Evolutionary conservation across 352 stramenopile genomes (phyloP), one percentile per base, ranked within the genome.

Genomic region (Globisporangium heterothallicum): DNA sequence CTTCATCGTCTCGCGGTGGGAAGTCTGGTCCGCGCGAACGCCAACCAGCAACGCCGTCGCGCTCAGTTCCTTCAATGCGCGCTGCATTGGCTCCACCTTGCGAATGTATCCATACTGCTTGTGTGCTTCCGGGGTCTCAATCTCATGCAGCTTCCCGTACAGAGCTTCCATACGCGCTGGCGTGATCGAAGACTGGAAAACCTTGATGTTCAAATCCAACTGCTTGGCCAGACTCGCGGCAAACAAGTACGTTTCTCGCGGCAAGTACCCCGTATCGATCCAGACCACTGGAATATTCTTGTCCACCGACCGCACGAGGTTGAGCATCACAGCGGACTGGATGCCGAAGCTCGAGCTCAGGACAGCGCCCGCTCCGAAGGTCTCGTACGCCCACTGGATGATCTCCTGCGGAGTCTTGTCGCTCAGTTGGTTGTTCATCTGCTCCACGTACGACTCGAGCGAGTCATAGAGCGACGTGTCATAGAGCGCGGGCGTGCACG

Each of bases 311-410:
- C 72, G 84, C 29, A 70, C 68, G 24, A 95, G 68, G 56, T 92
- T 71, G 62, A 95, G 63, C 77, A 95, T 91, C 26, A 95, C 70
- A 22, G 81, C 79, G 34, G 80, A 90, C 44, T 91, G 82, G 59
- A 95, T 91, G 56, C 84, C 84, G 42, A 95, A 95, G 64, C 78
- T 92, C 42, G 84, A 91, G 72, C 74, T 91, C 42, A 95, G 66
- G 29, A 82, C 81, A 3, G 81, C 59, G 48, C 72, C 65, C 19
- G 54, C 32, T 36, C 84, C 84, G 46, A 91, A 95, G 24, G 80
- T 89, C 3, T 71, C 64, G 34, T 80, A 64, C 10, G 83, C 63
- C 81, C 83, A 95, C 41, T 74, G 48, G 45, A 92, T 66, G 51
- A 94, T 78, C 59, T 91, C 70, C 12, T 52, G 42, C 2, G 84